Evolutionary conservation across 495 filamentous ascomycete genomes (phyloP), one percentile per base, ranked within the genome.

Genomic region (Podospora tetraspora): DNA sequence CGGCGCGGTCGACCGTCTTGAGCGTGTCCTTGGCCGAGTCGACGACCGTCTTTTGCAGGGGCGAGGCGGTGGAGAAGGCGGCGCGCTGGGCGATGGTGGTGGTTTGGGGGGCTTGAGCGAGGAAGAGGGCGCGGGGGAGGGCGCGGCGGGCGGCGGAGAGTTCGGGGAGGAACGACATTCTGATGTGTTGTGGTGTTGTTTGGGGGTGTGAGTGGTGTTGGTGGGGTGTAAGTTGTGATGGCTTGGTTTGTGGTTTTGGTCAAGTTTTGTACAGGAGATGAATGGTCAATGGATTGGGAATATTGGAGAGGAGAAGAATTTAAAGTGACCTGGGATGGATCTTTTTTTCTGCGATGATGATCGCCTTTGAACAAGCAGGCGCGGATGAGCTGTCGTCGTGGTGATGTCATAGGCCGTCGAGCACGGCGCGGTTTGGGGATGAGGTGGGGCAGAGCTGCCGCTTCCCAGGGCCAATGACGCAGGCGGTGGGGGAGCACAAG

Each of bases 21-120:
- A 84, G 73, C 13, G 77, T 78, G 64, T 86, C 84, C 74, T 84
- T 87, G 62, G 82, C 82, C 8, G 78, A 52, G 56, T 86, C 82
- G 62, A 79, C 73, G 8, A 79, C 77, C 3, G 77, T 71, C 74
- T 85, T 86, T 57, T 74, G 81, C 22, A 75, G 67, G 3, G 71
- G 73, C 24, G 77, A 70, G 67, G 71, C 77, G 30, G 79, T 81
- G 52, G 78, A 81, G 76, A 86, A 85, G 25, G 82, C 72, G 13
- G 76, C 74, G 64, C 79, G 72, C 60, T 77, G 76, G 43, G 76
- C 71, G 23, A 69, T 67, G 25, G 67, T 67, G 13, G 65, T 52
- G 32, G 73, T 67, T 11, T 75, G 72, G 27, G 73, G 63, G 25
- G 73, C 57, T n/a, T 66, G 62, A 69, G 78, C 73, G 43, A 76